Base-by-base conservation (phyloP, 352 stramenopile species). In the Phytophthora rubi region DNA sequence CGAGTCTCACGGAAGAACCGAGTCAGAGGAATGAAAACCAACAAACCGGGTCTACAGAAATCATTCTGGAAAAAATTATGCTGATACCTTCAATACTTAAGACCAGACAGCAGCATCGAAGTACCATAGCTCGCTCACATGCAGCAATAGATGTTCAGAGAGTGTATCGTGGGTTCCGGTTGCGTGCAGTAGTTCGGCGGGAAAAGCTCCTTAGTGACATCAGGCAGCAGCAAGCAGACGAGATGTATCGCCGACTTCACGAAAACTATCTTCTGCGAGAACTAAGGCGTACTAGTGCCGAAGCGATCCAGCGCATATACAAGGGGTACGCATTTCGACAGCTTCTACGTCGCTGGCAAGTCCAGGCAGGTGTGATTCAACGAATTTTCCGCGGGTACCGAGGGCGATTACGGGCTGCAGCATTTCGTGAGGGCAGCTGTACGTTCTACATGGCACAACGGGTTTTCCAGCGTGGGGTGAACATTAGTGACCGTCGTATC, bases 381-480 rank as follows among this genome's bases (percentile, higher is more conserved):
- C 76, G 85, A 4, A 62, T 88, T 0, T 86, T 85, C 56, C 80
- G 85, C 3, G 85, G 85, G 6, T 76, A 81, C 55, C 68, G 75
- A 21, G 85, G 85, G 4, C 67, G 85, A 6, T 77, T 86, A 49
- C 75, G 85, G 28, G 85, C 82, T 15, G 70, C 80, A 35, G 80
- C 82, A 39, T 91, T 93, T 48, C 74, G 83, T 33, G 83, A 91
- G 35, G 85, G 85, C 5, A 91, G 78, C 16, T 84, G 82, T 28
- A 89, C 81, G 0, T 91, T 91, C 42, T 90, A 84, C 62, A 92
- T 92, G 83, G 71, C 75, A 6, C 79, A 91, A 51, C 63, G 79
- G 13, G 82, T 93, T 7, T 93, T 81, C 49, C 82, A 93, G 51
- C 81, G 85, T 32, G 85, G 85, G 0, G 18, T 89, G 9, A 60